Percentiles rank a stretch among this genome's conserved stretches.
Evolutionary conservation across 768 basidiomycete species (phyloP).

Genomic region (Lactarius indigo): DNA sequence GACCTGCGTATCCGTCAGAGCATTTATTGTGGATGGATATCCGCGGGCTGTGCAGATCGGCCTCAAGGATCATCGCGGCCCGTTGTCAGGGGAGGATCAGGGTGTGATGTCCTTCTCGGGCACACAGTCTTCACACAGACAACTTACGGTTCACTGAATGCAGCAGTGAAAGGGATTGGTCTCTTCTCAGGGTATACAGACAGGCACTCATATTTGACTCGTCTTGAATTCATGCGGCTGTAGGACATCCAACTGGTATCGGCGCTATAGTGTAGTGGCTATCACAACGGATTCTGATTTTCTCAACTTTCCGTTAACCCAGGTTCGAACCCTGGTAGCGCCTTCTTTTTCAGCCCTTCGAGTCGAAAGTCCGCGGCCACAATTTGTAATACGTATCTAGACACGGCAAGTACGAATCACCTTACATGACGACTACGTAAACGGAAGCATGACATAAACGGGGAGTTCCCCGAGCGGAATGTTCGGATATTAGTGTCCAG

Average conservation of each 20-base stretch:
- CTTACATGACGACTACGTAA: no score
- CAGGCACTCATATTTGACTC: neutral
- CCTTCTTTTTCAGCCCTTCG: slow-evolving; percentile 28
- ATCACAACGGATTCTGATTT: slow-evolving; percentile 42
- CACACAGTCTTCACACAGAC: neutral
- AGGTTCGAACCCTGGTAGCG: slow-evolving; percentile 47
- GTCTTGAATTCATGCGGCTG: neutral
- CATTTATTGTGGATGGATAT: neutral
- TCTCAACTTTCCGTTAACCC: slow-evolving; percentile 38
- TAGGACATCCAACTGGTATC: neutral
- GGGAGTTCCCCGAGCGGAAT: no score
- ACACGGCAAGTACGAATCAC: no score
- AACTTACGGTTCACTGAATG: neutral
- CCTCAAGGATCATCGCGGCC: neutral
- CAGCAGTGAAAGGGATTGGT: neutral
- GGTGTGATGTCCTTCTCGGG: neutral
- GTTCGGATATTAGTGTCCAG: no score
- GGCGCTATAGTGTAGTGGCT: slow-evolving; percentile 41
- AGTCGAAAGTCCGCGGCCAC: no score
- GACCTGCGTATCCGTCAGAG: neutral
- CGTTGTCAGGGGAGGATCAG: neutral
- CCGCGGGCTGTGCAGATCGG: neutral
- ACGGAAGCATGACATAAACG: no score
- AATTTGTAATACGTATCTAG: no score
- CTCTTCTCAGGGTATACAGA: neutral